Base-by-base conservation (phyloP, 805 yeast species). In the Ogataea siamensis region DNA sequence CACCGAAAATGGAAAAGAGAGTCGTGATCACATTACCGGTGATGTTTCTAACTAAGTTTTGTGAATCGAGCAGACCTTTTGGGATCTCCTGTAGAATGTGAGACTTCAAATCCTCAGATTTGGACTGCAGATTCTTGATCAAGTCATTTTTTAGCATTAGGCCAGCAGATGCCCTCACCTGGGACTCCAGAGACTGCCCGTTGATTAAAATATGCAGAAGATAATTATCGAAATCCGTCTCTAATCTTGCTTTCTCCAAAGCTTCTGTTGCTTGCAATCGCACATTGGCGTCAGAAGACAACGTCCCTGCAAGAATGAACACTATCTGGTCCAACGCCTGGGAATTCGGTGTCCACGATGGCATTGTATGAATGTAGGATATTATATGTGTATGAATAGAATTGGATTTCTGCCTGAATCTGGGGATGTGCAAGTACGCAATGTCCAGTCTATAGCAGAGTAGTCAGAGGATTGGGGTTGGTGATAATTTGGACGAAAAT, bases 1-100 rank as follows among this genome's bases (percentile, higher is more conserved):
- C 68, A 1, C 96, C 94, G 39, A 62, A 62, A 7, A 76, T 68
- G 2, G 83, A 70, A 49, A 88, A 83, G 20, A 93, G 63, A 0
- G 96, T 73, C 2, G 97, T 85, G 36, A 91, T 79, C 34, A 88
- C 95, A 54, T 82, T 88, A 26, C 97, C 96, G 5, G 96, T 82
- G 43, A 91, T 86, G 55, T 85, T 87, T 44, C 95, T 74, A 19
- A 91, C 84, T 48, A 86, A 65, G n/a, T 65, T 58, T 37, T 74
- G 74, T 1, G 63, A 49, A 43, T 74, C 83, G 21, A 73, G 51
- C 29, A 87, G 66, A 2, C 87, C 70, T 50, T 60, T 60, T 44
- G 68, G 53, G 6, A 70, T 55, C 29, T 67, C 64, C 12, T 55
- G 46, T 25, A 69, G 49, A 6, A 67, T 49, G 36, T 66, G 63